A percentile compares a stretch with the other conserved stretches of the same genome.
Conservation (phyloP, 2,329 filamentous ascomycete species). For the Didymella arachidicola region DNA sequence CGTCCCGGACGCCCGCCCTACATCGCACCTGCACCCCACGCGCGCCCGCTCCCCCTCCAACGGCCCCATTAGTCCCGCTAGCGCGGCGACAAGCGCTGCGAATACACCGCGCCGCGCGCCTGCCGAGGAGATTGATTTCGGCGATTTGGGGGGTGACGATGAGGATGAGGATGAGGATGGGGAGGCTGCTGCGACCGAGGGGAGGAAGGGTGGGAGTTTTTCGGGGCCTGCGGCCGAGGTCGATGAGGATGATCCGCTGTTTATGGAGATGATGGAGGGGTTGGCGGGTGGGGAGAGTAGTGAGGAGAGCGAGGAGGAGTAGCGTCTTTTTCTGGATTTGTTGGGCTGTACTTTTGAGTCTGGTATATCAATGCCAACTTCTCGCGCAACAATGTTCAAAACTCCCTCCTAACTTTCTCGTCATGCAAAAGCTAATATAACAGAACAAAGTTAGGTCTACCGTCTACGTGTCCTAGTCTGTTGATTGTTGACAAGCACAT, state of each 20-base stretch:
- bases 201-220: constrained; percentile 22
- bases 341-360: no score
- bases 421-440: no score
- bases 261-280: constrained; percentile 55
- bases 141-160: constrained; percentile 39
- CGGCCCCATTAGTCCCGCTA: constrained; percentile 55
- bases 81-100: constrained; percentile 51
- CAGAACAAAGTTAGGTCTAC: no score
- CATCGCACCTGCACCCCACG: constrained; percentile 14
- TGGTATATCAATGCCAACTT: no score
- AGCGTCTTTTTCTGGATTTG: background rate
- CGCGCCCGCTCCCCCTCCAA: constrained; percentile 36
- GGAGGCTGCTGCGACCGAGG: constrained; percentile 46
- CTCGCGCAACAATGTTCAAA: no score
- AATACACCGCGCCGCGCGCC: constrained; percentile 24
- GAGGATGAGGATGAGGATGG: constrained; percentile 46
- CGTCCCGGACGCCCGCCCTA: constrained; percentile 38
- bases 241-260: constrained; percentile 53
- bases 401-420: no score
- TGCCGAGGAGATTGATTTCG: constrained; percentile 48
- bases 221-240: constrained; percentile 32
- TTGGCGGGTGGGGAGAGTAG: constrained; percentile 49
- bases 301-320: constrained; percentile 52
- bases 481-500: no score
- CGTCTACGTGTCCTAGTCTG: no score